phyloP scores from a whole-genome alignment of 495 filamentous ascomycete genomes.

The Apodospora peruviana region DNA sequence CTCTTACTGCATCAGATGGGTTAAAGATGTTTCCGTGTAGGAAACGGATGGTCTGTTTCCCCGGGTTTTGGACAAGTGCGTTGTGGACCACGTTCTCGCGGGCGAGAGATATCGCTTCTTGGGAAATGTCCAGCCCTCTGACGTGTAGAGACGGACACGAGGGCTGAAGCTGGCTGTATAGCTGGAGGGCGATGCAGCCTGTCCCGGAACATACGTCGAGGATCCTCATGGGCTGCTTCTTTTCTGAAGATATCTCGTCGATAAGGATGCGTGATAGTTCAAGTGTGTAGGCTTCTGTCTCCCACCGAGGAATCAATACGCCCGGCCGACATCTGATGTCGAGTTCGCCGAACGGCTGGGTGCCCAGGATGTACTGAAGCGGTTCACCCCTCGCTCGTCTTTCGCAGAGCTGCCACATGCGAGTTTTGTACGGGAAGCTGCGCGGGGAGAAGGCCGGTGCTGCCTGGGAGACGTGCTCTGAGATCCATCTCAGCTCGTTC shows the following conservation, averaged over 20 bases:
- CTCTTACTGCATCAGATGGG: no score
- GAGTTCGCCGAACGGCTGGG: conserved; percentile 80
- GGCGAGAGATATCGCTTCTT: conserved; percentile 56
- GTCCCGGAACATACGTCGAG: conserved; percentile 87
- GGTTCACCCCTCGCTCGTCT: conserved; percentile 62
- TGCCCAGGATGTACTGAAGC: conserved; percentile 84
- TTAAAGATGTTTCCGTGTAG: not conserved
- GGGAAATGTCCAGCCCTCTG: conserved; percentile 57
- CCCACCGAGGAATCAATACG: conserved; percentile 74
- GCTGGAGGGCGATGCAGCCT: conserved; percentile 80
- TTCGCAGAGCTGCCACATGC: conserved; percentile 45
- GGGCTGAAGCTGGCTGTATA: conserved; percentile 50
- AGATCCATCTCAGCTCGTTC: conserved; percentile 85
- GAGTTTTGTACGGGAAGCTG: conserved; percentile 1
- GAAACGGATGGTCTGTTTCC: conserved; percentile 10
- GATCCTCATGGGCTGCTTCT: conserved; percentile 44
- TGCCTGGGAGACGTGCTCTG: conserved; percentile 41
- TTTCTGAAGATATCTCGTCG: not conserved
- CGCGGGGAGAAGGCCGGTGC: conserved; percentile 4
- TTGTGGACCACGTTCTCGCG: conserved; percentile 55
- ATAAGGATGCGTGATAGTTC: conserved; percentile 49
- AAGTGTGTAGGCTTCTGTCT: conserved; percentile 66
- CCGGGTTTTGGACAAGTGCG: no score
- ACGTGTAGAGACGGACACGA: conserved; percentile 14
- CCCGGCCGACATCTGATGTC: conserved; percentile 70